Percentiles rank a stretch among this genome's conserved stretches.
These are phyloP conservation scores for Boletus semigastroideus DNA, from an alignment of 1,284 basidiomycete genomes.

Conservation along the genomic window DNA sequence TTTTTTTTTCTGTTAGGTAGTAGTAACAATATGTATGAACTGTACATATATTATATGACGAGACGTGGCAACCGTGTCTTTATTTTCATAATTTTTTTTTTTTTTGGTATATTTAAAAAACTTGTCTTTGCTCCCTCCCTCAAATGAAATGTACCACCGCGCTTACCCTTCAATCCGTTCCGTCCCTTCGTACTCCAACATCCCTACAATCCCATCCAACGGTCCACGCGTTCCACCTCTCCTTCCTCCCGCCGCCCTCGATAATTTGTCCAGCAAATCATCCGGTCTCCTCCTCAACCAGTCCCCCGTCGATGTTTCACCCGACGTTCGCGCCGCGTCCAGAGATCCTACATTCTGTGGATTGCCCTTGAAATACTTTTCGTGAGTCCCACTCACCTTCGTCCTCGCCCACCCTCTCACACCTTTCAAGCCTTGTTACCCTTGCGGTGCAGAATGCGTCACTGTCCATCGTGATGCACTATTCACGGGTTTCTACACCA, in stretches of 20 bases:
- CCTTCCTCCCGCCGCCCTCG: constrained; percentile 35
- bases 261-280: constrained; percentile 32
- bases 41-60: background rate
- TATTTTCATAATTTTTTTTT: constrained; percentile 2
- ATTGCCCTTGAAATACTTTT: constrained; percentile 61
- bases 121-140: constrained; percentile 32
- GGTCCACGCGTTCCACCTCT: constrained; percentile 40
- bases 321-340: constrained; percentile 25
- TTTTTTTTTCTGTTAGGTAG: constrained; percentile 1
- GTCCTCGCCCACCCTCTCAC: background rate
- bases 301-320: constrained; percentile 28
- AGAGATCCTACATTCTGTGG: constrained; percentile 47
- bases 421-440: constrained; percentile 72
- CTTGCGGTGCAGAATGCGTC: constrained; percentile 95
- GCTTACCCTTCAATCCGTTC: constrained; percentile 40
- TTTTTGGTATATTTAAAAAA: too few species aligned
- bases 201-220: constrained; percentile 18
- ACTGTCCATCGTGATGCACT: constrained; percentile 96
- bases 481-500: constrained; percentile 85
- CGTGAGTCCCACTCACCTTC: constrained; percentile 42
- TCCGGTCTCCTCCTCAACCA: constrained; percentile 35
- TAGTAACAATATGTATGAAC: background rate
- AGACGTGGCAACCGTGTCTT: constrained; percentile 10
- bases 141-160: constrained; percentile 44
- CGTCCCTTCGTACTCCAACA: constrained; percentile 36